Percentiles rank a stretch among this genome's conserved stretches.
phyloP scores from a whole-genome alignment of 139 green algal genomes.

The Astrephomene gubernaculifera region DNA sequence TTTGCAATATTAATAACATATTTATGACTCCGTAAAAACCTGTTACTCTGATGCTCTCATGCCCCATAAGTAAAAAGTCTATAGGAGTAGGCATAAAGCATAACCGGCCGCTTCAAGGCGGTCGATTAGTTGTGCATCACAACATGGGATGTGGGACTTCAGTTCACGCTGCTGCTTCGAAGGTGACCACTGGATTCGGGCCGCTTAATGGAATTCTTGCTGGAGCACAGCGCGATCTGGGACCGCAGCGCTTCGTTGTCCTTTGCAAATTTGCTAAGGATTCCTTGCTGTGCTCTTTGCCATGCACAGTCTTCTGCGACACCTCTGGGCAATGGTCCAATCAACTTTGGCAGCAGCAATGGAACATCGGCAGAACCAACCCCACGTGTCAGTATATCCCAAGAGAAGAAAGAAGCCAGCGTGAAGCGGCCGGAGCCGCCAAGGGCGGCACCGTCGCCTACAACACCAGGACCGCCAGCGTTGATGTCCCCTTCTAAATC shows the following conservation, averaged over 20 bases:
- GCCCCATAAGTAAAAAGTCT: no score
- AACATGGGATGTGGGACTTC: conserved; percentile 16
- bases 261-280: no score
- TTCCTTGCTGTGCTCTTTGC: no score
- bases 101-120: neutral
- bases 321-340: neutral
- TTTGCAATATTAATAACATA: no score
- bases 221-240: no score
- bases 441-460: neutral
- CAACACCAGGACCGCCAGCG: neutral
- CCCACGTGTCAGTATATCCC: neutral
- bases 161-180: conserved; percentile 3
- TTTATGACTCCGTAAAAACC: no score
- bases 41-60: no score
- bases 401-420: neutral
- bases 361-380: neutral
- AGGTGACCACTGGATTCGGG: no score
- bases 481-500: conserved; percentile 14
- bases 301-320: neutral
- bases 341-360: neutral
- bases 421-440: neutral
- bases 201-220: no score
- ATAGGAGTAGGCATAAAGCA: no score
- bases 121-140: neutral
- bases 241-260: no score